Evolutionary conservation across 352 stramenopile genomes (phyloP).

Genomic region (Plasmopara viticola): DNA sequence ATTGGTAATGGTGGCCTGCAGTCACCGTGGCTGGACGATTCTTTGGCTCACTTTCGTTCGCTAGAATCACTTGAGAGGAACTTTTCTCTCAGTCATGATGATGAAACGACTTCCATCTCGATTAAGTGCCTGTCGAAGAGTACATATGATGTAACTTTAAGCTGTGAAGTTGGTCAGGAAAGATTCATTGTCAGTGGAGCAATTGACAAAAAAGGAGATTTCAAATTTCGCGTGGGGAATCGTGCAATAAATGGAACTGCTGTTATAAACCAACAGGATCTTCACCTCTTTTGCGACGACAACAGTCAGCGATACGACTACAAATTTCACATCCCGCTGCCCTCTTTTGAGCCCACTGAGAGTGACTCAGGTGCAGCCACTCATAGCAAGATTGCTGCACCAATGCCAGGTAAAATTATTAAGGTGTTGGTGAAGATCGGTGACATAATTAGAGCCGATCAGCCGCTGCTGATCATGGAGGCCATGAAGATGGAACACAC

Average conservation of each 20-base stretch:
- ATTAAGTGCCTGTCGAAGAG: slow-evolving; percentile 38
- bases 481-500: slow-evolving; percentile 97
- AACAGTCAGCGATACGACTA: slow-evolving; percentile 70
- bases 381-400: slow-evolving; percentile 70
- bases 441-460: slow-evolving; percentile 79
- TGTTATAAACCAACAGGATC: slow-evolving; percentile 55
- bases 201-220: slow-evolving; percentile 43
- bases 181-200: slow-evolving; percentile 25
- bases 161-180: slow-evolving; percentile 14
- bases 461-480: slow-evolving; percentile 93
- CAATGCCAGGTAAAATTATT: slow-evolving; percentile 95
- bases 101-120: slow-evolving; percentile 29
- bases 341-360: slow-evolving; percentile 36
- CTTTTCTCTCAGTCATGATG: slow-evolving; percentile 46
- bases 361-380: slow-evolving; percentile 13
- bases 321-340: slow-evolving; percentile 70
- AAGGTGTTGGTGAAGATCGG: slow-evolving; percentile 86
- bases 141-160: slow-evolving; percentile 38
- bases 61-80: slow-evolving; percentile 46
- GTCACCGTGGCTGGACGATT: slow-evolving; percentile 52
- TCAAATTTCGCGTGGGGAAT: slow-evolving; percentile 60
- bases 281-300: slow-evolving; percentile 77
- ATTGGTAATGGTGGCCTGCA: slow-evolving; percentile 38
- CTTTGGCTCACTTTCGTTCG: slow-evolving; percentile 54
- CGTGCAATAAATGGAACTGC: slow-evolving; percentile 61